Conservation (phyloP, 2,329 filamentous ascomycete genomes). For the Exophiala calicioides region DNA sequence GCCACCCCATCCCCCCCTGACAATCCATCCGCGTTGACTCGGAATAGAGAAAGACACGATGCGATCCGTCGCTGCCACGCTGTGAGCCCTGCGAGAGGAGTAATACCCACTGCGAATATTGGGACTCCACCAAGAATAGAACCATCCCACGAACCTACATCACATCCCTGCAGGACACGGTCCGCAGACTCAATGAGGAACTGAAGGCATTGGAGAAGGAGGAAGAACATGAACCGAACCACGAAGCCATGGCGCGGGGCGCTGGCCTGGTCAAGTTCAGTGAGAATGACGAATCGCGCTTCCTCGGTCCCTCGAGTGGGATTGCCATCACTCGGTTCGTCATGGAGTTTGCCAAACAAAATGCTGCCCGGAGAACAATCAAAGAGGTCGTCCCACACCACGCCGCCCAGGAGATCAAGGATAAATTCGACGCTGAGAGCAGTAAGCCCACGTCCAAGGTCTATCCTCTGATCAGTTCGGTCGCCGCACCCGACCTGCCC, state of each 20-base stretch:
- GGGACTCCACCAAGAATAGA: conserved; percentile 80
- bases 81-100: conserved; percentile 92
- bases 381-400: conserved; percentile 85
- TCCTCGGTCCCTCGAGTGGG: conserved; percentile 89
- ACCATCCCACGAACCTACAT: conserved; percentile 92
- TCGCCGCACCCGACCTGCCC: conserved; percentile 75
- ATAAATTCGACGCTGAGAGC: conserved; percentile 67
- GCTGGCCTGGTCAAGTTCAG: conserved; percentile 82
- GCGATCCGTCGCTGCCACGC: conserved; percentile 86
- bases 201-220: conserved; percentile 77
- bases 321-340: conserved; percentile 93
- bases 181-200: conserved; percentile 78
- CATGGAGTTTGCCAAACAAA: conserved; percentile 95
- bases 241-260: conserved; percentile 82
- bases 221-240: conserved; percentile 68
- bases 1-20: conserved; percentile 8
- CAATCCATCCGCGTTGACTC: conserved; percentile 15
- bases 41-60: conserved; percentile 86
- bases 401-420: conserved; percentile 65
- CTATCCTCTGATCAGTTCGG: conserved; percentile 85
- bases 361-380: conserved; percentile 86
- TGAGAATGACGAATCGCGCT: conserved; percentile 84
- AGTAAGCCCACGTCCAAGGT: conserved; percentile 71
- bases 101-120: conserved; percentile 91
- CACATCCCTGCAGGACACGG: conserved; percentile 83